A percentile compares a stretch with the other conserved stretches of the same genome.
Evolutionary conservation across 345 rosid species (phyloP).

Genomic region (Lepidium aucheri): DNA sequence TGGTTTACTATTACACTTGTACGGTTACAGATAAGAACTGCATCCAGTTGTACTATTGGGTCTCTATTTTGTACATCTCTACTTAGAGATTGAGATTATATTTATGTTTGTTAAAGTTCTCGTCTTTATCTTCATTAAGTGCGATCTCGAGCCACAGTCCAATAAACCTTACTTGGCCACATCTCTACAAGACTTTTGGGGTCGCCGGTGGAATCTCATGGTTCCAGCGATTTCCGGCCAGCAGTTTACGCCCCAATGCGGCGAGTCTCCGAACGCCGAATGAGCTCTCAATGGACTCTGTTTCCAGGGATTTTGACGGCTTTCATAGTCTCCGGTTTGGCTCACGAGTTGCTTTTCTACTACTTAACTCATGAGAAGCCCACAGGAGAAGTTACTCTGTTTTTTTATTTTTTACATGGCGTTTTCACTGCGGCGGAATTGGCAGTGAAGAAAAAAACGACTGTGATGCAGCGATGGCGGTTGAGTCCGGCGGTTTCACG

Average conservation of each 20-base stretch:
- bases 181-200: constrained; percentile 57
- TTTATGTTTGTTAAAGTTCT: constrained; percentile 6
- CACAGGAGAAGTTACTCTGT: constrained; percentile 30
- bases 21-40: not conserved
- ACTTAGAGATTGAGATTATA: constrained; percentile 26
- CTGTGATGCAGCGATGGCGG: not conserved
- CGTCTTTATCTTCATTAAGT: not conserved
- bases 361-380: constrained; percentile 19
- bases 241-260: constrained; percentile 35
- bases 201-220: constrained; percentile 51
- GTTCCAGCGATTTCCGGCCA: constrained; percentile 33
- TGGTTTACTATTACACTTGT: not conserved
- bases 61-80: constrained; percentile 8
- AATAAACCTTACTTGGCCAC: constrained; percentile 40
- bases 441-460: constrained; percentile 24
- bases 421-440: constrained; percentile 25
- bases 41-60: not conserved
- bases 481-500: constrained; percentile 17
- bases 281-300: constrained; percentile 11
- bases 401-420: constrained; percentile 32
- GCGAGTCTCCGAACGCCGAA: not conserved
- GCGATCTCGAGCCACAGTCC: constrained; percentile 34
- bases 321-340: constrained; percentile 28
- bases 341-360: constrained; percentile 29
- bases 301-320: constrained; percentile 15